Percentiles rank a stretch among this genome's conserved stretches.
phyloP scores from a whole-genome alignment of 129 eudicot genomes.

The Tanacetum coccineum region DNA sequence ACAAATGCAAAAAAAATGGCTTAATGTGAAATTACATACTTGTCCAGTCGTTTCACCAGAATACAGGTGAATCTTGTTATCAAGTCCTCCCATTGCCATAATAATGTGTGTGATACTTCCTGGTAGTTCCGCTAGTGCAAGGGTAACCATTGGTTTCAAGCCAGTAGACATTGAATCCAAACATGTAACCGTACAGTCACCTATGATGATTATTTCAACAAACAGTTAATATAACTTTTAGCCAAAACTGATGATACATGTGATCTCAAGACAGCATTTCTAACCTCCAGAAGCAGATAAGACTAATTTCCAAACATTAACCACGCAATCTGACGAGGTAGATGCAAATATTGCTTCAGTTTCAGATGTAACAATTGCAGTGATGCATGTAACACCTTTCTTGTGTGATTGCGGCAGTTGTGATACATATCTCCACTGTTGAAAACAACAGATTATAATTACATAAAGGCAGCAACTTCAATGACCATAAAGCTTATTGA shows the following conservation, averaged over 20 bases:
- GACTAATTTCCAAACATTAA: conserved; percentile 62
- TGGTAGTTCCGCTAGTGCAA: conserved; percentile 74
- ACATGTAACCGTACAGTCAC: conserved; percentile 64
- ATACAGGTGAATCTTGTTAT: conserved; percentile 90
- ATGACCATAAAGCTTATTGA: not conserved
- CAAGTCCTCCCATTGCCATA: conserved; percentile 90
- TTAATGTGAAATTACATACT: conserved; percentile 38
- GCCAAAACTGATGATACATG: conserved; percentile 3
- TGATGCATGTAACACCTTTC: conserved; percentile 87
- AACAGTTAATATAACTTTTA: not conserved
- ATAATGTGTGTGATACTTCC: conserved; percentile 56
- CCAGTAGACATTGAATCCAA: conserved; percentile 67
- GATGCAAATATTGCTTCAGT: conserved; percentile 69
- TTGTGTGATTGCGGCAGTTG: conserved; percentile 69
- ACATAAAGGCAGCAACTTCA: not conserved
- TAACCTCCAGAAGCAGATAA: conserved; percentile 59
- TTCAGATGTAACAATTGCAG: conserved; percentile 56
- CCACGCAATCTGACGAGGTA: conserved; percentile 81
- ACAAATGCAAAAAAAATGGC: not conserved
- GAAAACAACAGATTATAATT: conserved; percentile 14
- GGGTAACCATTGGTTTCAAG: conserved; percentile 88
- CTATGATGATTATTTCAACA: conserved; percentile 29
- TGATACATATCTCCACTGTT: conserved; percentile 79
- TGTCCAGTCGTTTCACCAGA: conserved; percentile 68
- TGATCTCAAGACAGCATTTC: conserved; percentile 8